Base-by-base conservation (phyloP, 352 stramenopile genomes). In the Halophytophthora polymorphica region DNA sequence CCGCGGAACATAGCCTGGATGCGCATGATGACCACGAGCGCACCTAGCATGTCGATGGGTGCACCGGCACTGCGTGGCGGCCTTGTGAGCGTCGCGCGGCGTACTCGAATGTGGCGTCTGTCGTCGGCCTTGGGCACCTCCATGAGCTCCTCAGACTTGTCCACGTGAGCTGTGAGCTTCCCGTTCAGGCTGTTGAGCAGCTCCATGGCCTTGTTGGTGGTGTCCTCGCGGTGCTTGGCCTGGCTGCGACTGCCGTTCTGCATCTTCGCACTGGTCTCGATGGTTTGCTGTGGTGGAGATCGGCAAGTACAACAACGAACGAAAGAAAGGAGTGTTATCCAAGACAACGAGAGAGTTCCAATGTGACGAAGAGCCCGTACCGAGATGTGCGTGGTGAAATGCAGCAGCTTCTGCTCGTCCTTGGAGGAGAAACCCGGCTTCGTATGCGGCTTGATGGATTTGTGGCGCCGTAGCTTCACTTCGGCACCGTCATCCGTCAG, bases 391-490 rank as follows among this genome's bases (percentile, higher is more conserved):
- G 60, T 83, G n/a, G 67, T 67, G 21, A 88, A 81, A 48, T 81
- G 69, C 46, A 88, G 69, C 33, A 88, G 61, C 19, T 79, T 80
- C 50, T 88, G 69, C 29, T 88, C 77, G 50, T 88, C 77, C 42
- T 86, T 85, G 19, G 57, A 34, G 6, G 69, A 79, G 58, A 86
- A 88, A 0, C 71, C 77, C 17, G 58, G 58, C 19, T 53, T 56
- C 11, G 53, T 45, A 0, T 59, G 53, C n/a, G 56, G 37, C 38
- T 67, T 69, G 8, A 67, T 19, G 0, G 61, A 65, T 6, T 68
- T 66, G 7, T 57, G 61, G 6, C 69, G 66, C n/a, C 45, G 61
- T 3, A 86, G 44, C 17, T 56, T 62, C 31, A 86, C 51, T 53
- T 88, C 73, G 17, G 37, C 46, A 17, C 63, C 65, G 19, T 85